Conservation (phyloP, 2,329 filamentous ascomycete genomes). For the Calonectria pauciramosa region DNA sequence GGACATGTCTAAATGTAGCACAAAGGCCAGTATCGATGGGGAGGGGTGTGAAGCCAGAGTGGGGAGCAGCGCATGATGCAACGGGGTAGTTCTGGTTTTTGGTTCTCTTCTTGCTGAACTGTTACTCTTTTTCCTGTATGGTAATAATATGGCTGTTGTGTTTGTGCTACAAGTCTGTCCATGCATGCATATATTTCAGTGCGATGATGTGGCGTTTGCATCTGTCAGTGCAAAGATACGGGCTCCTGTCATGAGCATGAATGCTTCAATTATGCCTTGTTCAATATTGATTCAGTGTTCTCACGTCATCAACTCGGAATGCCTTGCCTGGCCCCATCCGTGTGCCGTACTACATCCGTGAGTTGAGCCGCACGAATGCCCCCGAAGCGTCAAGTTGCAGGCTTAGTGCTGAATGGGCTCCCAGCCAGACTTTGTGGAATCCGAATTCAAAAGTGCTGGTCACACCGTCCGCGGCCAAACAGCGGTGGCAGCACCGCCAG, state of each 20-base stretch:
- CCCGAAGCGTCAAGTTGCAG: not conserved
- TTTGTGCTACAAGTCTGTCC: not conserved
- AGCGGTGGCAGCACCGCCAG: not conserved
- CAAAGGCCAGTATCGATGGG: not conserved
- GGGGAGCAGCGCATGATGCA: slow-evolving; percentile 7
- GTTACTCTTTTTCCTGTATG: not conserved
- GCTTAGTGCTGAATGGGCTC: not conserved
- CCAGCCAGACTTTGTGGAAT: not conserved
- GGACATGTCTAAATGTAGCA: slow-evolving; percentile 18
- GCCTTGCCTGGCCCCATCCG: not conserved
- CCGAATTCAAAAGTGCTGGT: no score
- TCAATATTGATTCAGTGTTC: not conserved
- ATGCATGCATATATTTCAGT: no score
- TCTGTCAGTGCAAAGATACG: not conserved
- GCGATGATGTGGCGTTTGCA: not conserved
- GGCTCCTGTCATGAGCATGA: not conserved
- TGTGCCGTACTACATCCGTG: not conserved
- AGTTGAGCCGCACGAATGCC: not conserved
- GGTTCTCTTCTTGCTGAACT: not conserved
- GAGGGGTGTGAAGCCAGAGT: not conserved
- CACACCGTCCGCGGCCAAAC: not conserved
- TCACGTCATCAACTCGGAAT: not conserved
- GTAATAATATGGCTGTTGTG: slow-evolving; percentile 3
- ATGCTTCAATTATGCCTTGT: not conserved
- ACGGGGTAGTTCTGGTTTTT: not conserved